Evolutionary conservation across 2,329 filamentous ascomycete genomes (phyloP).

Genomic region (Fusarium nodosum): DNA sequence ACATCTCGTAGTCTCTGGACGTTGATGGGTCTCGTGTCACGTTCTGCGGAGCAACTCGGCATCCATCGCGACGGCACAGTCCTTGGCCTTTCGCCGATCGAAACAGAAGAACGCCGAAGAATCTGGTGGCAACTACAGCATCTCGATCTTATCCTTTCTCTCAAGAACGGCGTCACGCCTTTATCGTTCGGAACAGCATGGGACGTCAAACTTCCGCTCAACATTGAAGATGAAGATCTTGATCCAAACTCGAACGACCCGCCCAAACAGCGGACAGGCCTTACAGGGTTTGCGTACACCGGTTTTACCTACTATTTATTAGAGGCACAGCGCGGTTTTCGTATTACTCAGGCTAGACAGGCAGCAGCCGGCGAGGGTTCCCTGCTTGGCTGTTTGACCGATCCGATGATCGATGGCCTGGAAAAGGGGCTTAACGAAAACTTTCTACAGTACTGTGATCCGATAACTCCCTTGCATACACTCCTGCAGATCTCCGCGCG

Average conservation of each 20-base stretch:
- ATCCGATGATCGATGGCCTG: background rate
- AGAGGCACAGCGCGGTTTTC: conserved; percentile 10
- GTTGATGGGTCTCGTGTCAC: conserved; percentile 8
- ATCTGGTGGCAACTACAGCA: conserved; percentile 32
- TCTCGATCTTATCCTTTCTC: conserved; percentile 8
- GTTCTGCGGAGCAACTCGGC: conserved; percentile 27
- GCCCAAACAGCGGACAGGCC: background rate
- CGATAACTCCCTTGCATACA: conserved; percentile 4
- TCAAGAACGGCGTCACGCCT: conserved; percentile 13
- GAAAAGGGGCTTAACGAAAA: conserved; percentile 18
- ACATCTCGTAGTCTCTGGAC: conserved; percentile 16
- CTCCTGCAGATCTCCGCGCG: conserved; percentile 15
- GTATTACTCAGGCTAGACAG: background rate
- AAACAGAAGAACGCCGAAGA: conserved; percentile 32
- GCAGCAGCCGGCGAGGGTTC: background rate
- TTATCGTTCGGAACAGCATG: conserved; percentile 16
- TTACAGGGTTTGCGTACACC: conserved; percentile 15
- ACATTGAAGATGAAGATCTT: conserved; percentile 29
- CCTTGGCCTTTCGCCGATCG: conserved; percentile 1
- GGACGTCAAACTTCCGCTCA: conserved; percentile 28
- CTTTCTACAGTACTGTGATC: conserved; percentile 33
- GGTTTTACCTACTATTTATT: conserved; percentile 1
- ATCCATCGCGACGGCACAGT: conserved; percentile 27
- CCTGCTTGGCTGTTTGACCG: background rate
- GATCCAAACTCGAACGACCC: background rate